phyloP scores from a whole-genome alignment of 345 rosid genomes.

The Turnera subulata region DNA sequence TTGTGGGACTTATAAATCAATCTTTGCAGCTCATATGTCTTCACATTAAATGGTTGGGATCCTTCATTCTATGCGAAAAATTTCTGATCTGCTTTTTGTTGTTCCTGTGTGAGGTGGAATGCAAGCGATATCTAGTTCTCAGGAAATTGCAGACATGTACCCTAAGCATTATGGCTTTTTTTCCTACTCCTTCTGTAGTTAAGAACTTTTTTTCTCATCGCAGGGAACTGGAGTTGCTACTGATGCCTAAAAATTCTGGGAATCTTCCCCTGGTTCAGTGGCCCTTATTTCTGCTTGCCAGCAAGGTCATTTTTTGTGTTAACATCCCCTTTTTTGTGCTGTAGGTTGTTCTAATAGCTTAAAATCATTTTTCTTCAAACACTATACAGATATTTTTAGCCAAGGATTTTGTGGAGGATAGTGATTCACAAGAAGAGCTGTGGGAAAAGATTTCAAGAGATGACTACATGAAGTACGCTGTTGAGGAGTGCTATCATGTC shows the following conservation, averaged over 20 bases:
- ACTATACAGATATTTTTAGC: conserved; percentile 71
- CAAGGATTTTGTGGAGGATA: conserved; percentile 70
- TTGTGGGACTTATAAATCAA: too few species aligned
- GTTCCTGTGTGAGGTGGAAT: too few species aligned
- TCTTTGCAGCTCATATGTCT: too few species aligned
- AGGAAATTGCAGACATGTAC: too few species aligned
- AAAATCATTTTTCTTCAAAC: conserved; percentile 1
- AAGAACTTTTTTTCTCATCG: conserved; percentile 16
- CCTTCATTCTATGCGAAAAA: too few species aligned
- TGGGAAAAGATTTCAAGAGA: conserved; percentile 83
- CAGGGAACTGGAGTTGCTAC: conserved; percentile 91
- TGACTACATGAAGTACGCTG: conserved; percentile 95
- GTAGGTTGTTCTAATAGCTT: not conserved
- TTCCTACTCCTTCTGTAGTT: not conserved
- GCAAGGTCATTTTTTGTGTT: conserved; percentile 58
- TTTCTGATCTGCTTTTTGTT: too few species aligned
- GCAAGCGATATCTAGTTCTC: too few species aligned
- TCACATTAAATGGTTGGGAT: too few species aligned
- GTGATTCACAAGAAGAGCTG: conserved; percentile 71
- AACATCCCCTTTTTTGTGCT: not conserved
- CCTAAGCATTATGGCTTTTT: not conserved
- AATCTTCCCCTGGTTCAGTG: conserved; percentile 77
- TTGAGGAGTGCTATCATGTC: conserved; percentile 71
- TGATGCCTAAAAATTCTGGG: conserved; percentile 92
- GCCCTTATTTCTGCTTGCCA: conserved; percentile 98